phyloP scores from a whole-genome alignment of 805 yeast genomes.

The Candida stauntonica region DNA sequence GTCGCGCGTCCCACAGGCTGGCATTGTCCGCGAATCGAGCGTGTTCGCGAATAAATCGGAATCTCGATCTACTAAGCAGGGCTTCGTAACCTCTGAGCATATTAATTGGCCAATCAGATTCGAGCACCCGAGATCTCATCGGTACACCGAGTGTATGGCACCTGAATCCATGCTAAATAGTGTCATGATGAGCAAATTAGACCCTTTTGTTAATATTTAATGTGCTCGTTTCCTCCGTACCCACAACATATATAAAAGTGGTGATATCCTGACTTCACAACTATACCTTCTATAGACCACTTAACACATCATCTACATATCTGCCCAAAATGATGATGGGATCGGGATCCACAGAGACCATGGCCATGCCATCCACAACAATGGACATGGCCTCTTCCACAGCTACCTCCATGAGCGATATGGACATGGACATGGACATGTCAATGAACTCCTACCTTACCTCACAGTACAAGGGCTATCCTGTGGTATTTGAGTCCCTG shows the following conservation, averaged over 20 bases:
- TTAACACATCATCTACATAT: too few species aligned
- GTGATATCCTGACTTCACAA: background rate
- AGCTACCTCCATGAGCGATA: slow-evolving; percentile 8
- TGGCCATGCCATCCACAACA: slow-evolving; percentile 14
- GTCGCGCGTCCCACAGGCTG: too few species aligned
- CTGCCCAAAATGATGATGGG: slow-evolving; percentile 28
- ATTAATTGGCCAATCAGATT: background rate
- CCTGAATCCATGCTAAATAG: too few species aligned
- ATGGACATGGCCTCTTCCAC: slow-evolving; percentile 12
- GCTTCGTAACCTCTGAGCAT: background rate
- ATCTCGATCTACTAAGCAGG: too few species aligned
- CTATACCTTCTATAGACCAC: too few species aligned
- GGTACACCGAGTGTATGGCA: too few species aligned
- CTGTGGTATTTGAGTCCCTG: slow-evolving; percentile 57
- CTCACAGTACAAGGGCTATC: slow-evolving; percentile 44
- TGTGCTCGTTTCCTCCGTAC: background rate
- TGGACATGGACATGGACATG: slow-evolving; percentile 15
- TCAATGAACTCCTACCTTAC: slow-evolving; percentile 65
- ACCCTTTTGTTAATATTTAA: too few species aligned
- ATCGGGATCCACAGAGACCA: slow-evolving; percentile 19
- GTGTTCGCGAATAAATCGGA: too few species aligned
- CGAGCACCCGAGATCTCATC: background rate
- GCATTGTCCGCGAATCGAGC: too few species aligned
- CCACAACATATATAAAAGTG: too few species aligned
- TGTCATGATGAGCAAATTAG: background rate